Evolutionary conservation across 1,139 yeast genomes (phyloP), one percentile per base, ranked within the genome.

Genomic region (Diutina catenulata): DNA sequence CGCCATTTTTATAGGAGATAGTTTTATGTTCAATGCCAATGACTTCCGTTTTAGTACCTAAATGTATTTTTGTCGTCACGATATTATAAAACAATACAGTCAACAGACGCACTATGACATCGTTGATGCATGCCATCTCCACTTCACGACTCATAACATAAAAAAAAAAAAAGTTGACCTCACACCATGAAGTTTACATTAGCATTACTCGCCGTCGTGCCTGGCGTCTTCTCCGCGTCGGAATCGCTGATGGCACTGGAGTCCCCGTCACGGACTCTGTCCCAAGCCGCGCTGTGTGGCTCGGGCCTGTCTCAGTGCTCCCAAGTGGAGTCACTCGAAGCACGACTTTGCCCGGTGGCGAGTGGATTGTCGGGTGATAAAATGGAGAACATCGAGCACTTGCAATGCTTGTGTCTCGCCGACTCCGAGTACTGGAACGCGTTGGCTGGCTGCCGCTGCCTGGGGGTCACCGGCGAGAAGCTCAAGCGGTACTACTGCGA

Each of bases 271-370:
- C 29, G 16, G 14, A 16, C 29, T 13, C 15, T 6, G 3, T n/a
- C 35, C 35, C 20, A 20, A 5, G 24, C n/a, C 5, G 25, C 25
- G 11, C 24, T 21, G 21, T 31, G 35, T 31, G 35, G 35, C 7
- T 26, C 35, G n/a, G 35, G 35, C 8, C 23, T 21, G 23, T 7
- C 18, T 19, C 35, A 21, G 21, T 31, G 35, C 21, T 10, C 9
- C 6, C 21, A 31, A 13, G 35, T 26, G 7, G 9, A 21, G 10
- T 5, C 9, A 8, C 21, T 21, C 14, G 35, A 31, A 21, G 20
- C 15, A 4, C 35, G 21, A 13, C 13, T 31, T 6, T 31, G 35
- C 21, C 35, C 35, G 19, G 25, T 31, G 18, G 35, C 13, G n/a
- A 10, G 15, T 13, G 35, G 35, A 10, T 23, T 19, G 13, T 23